Evolutionary conservation across 805 yeast species (phyloP), one percentile per base, ranked within the genome.

Genomic region (Yarrowia yakushimensis): DNA sequence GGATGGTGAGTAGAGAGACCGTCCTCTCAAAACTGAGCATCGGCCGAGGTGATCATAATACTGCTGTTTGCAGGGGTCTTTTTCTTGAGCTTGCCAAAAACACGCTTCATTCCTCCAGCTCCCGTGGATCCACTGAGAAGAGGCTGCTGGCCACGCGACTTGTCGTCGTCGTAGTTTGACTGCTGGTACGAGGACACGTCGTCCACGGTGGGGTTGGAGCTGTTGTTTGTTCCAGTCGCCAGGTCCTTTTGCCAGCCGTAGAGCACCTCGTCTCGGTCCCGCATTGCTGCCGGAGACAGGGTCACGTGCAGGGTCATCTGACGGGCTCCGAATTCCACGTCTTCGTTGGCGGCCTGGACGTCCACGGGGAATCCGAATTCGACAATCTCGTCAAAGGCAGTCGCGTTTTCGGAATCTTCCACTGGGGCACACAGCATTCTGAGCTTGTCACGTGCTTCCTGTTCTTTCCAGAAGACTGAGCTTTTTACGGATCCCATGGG

Each of bases 171-270:
- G 28, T 55, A 30, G 36, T 6, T 30, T 1, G 37, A 28, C 31
- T 39, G 36, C 36, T 28, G 46, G 46, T 39, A 41, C 5, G 36
- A 18, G 3, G 61, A 55, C 9, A 39, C 17, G 22, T 55, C 61
- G 39, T 55, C 61, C n/a, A 55, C 48, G 13, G 59, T 52, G 20
- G 61, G 61, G 48, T 39, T 55, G 15, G 48, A 39, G 30, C 30
- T 28, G 48, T 55, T 37, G 37, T 30, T 28, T 15, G 31, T 37
- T 13, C 60, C 60, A 2, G 46, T 12, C 11, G 48, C 61, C 12
- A 55, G 61, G 13, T 69, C 69, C 30, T 64, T 54, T 62, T 69
- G 71, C 71, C 71, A 69, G 33, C 71, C 71, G 34, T 69, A 69
- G 23, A 69, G 64, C 33, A 64, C 55, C 36, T 67, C 68, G 41